These are phyloP conservation scores for Caryopteris hybrid DNA, from an alignment of 305 asterid genomes.

Conservation along the genomic window DNA sequence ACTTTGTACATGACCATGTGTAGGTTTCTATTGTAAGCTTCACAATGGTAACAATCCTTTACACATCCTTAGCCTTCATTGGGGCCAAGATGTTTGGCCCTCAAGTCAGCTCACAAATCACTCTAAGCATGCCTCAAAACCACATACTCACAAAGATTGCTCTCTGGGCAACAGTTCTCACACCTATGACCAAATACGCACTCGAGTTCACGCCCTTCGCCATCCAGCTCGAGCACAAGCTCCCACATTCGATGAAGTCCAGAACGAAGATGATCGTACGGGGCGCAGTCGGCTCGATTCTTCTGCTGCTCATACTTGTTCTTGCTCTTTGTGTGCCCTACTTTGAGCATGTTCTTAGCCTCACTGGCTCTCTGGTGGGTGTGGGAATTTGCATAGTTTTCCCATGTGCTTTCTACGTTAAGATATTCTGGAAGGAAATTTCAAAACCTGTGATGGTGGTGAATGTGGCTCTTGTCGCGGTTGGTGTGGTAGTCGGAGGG, in stretches of 20 bases:
- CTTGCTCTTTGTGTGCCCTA: slow-evolving; percentile 63
- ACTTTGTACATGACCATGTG: too few relatives aligned
- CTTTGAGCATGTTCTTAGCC: slow-evolving; percentile 68
- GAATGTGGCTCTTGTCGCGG: slow-evolving; percentile 31
- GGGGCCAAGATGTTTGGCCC: slow-evolving; percentile 72
- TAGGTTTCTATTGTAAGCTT: slow-evolving; percentile 73
- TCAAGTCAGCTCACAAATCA: slow-evolving; percentile 56
- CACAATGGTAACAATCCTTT: slow-evolving; percentile 46
- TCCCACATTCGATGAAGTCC: slow-evolving; percentile 37
- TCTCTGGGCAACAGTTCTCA: slow-evolving; percentile 64
- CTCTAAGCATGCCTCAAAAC: slow-evolving; percentile 71
- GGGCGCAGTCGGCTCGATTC: slow-evolving; percentile 48
- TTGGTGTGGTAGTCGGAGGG: slow-evolving; percentile 49
- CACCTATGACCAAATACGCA: slow-evolving; percentile 78
- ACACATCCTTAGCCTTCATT: slow-evolving; percentile 59
- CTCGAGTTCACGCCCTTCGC: slow-evolving; percentile 72
- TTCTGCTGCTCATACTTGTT: slow-evolving; percentile 42
- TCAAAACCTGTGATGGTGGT: slow-evolving; percentile 31
- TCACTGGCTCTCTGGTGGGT: slow-evolving; percentile 71
- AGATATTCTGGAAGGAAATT: slow-evolving; percentile 51
- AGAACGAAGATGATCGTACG: slow-evolving; percentile 48
- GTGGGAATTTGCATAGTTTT: slow-evolving; percentile 50
- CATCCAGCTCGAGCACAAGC: slow-evolving; percentile 47
- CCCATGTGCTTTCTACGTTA: slow-evolving; percentile 56
- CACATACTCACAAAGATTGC: slow-evolving; percentile 54